phyloP scores from a whole-genome alignment of 768 basidiomycete genomes.

The Tulasnella calospora region DNA sequence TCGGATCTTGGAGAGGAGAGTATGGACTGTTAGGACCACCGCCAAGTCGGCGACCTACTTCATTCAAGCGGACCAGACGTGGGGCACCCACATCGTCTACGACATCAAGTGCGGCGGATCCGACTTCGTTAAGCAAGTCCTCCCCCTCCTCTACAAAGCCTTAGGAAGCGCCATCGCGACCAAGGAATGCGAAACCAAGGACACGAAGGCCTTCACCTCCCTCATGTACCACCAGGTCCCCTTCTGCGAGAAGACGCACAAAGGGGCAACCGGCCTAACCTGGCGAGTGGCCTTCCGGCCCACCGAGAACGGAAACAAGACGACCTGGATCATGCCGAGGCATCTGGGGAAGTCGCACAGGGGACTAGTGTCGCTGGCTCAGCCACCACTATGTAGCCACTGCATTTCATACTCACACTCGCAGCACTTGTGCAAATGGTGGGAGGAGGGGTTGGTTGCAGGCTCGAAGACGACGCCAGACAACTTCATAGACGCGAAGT shows the following conservation, averaged over 20 bases:
- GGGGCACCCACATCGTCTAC: not conserved
- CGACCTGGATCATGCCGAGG: not conserved
- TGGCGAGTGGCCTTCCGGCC: not conserved
- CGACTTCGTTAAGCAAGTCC: not conserved
- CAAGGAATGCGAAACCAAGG: too few species aligned
- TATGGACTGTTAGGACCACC: too few species aligned
- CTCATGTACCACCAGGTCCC: too few species aligned
- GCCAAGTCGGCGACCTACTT: too few species aligned
- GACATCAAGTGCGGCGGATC: not conserved
- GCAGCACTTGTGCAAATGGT: not conserved
- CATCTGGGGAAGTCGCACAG: not conserved
- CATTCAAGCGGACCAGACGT: not conserved
- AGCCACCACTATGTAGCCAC: too few species aligned
- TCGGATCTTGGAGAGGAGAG: too few species aligned
- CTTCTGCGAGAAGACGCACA: too few species aligned
- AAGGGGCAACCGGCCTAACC: not conserved
- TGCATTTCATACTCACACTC: too few species aligned
- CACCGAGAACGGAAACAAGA: not conserved
- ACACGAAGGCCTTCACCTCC: not conserved
- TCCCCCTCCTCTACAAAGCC: not conserved
- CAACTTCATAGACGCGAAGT: too few species aligned
- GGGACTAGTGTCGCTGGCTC: not conserved
- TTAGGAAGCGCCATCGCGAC: not conserved
- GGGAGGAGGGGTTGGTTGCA: too few species aligned
- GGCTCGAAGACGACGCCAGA: too few species aligned